Conservation (phyloP, 192 early-diverging fungal species). For the Spizellomyces punctatus region DNA sequence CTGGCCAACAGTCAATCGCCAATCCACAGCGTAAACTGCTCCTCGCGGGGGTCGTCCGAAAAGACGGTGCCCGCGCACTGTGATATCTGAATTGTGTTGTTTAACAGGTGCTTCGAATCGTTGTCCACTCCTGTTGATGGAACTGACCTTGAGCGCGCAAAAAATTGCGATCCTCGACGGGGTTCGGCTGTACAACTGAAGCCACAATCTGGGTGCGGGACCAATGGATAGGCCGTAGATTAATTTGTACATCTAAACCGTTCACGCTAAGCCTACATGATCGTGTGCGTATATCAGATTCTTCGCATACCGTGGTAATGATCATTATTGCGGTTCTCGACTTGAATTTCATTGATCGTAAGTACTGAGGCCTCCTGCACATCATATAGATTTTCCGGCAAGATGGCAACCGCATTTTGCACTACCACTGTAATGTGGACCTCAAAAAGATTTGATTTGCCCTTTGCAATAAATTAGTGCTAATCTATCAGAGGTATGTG, state of each 20-base stretch:
- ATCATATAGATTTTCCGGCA: conserved; percentile 61
- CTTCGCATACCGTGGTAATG: conserved; percentile 59
- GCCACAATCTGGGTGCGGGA: too few relatives aligned
- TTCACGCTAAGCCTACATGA: too few relatives aligned
- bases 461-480: background rate
- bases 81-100: background rate
- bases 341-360: conserved; percentile 63
- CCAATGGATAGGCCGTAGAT: background rate
- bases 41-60: conserved; percentile 71
- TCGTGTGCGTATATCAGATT: too few relatives aligned
- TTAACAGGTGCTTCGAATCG: too few relatives aligned
- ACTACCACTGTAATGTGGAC: conserved; percentile 6
- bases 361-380: conserved; percentile 53
- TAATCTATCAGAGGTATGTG: background rate
- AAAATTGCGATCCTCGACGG: too few relatives aligned
- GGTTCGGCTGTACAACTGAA: too few relatives aligned
- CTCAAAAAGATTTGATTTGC: conserved; percentile 24
- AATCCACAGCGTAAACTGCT: conserved; percentile 69
- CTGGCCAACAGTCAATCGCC: conserved; percentile 61
- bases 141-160: too few relatives aligned
- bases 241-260: background rate
- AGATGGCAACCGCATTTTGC: background rate
- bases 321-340: conserved; percentile 66
- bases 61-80: conserved; percentile 58
- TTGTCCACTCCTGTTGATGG: too few relatives aligned